Evolutionary conservation across 2,329 filamentous ascomycete species (phyloP).

Genomic region (Aspergillus tanneri): DNA sequence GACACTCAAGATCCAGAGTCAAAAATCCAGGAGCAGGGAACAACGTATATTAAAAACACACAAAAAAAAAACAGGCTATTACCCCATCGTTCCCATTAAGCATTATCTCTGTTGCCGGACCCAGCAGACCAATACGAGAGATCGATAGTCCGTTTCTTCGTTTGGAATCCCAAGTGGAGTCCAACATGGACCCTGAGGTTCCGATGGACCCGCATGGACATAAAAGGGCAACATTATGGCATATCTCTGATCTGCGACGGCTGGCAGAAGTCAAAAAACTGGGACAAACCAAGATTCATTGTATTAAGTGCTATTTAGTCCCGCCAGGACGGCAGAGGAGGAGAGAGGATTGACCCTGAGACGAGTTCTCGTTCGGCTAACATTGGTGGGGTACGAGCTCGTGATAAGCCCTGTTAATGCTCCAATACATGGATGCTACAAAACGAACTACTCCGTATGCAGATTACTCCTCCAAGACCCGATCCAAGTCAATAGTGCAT

Average conservation of each 20-base stretch:
- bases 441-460: no score
- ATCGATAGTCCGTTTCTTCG: neutral
- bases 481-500: no score
- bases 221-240: neutral
- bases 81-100: neutral
- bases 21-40: neutral
- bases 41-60: neutral
- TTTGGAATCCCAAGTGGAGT: neutral
- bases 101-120: neutral
- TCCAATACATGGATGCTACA: no score
- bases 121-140: neutral
- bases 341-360: no score
- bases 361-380: no score
- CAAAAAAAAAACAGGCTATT: neutral
- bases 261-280: neutral
- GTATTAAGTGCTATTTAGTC: neutral
- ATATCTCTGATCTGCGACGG: neutral
- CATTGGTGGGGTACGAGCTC: no score
- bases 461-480: no score
- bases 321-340: neutral
- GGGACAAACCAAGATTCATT: neutral
- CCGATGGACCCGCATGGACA: neutral
- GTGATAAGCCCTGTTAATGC: no score
- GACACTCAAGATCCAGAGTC: neutral
- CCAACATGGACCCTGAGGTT: neutral